Conservation (phyloP, 306 rosid genomes). For the Rosa rugosa region DNA sequence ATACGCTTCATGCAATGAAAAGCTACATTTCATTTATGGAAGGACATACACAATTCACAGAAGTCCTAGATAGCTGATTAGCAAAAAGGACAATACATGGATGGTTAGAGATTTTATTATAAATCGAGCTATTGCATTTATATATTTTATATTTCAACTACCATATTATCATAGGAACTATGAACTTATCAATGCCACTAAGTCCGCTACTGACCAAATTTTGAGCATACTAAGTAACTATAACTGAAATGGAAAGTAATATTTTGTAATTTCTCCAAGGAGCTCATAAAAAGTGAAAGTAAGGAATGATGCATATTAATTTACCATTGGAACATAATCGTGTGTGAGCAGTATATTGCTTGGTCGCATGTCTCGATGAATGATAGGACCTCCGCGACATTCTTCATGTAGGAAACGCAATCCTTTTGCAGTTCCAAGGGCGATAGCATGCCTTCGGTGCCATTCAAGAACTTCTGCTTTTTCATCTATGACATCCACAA, state of each 20-base stretch:
- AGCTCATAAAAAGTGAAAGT: neutral
- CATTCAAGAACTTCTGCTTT: conserved; percentile 58
- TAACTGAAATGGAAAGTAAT: neutral
- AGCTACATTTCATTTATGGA: too few species aligned
- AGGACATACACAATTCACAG: too few species aligned
- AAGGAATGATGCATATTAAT: conserved; percentile 1
- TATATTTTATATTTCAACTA: too few species aligned
- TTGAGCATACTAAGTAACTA: neutral
- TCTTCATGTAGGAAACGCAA: conserved; percentile 88
- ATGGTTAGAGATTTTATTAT: too few species aligned
- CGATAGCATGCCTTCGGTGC: conserved; percentile 74
- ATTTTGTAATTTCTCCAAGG: neutral
- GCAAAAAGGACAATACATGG: too few species aligned
- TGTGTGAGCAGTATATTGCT: conserved; percentile 89
- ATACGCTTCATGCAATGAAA: too few species aligned
- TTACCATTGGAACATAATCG: conserved; percentile 84
- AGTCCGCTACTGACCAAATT: neutral
- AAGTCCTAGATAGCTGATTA: too few species aligned
- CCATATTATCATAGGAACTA: neutral
- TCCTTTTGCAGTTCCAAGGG: conserved; percentile 89
- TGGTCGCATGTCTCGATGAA: conserved; percentile 84
- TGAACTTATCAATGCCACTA: neutral
- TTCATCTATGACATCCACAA: conserved; percentile 39
- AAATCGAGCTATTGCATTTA: too few species aligned
- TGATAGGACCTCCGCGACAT: conserved; percentile 85